phyloP scores from a whole-genome alignment of 176 grass and related monocot genomes.

The Aegilops tauschii region DNA sequence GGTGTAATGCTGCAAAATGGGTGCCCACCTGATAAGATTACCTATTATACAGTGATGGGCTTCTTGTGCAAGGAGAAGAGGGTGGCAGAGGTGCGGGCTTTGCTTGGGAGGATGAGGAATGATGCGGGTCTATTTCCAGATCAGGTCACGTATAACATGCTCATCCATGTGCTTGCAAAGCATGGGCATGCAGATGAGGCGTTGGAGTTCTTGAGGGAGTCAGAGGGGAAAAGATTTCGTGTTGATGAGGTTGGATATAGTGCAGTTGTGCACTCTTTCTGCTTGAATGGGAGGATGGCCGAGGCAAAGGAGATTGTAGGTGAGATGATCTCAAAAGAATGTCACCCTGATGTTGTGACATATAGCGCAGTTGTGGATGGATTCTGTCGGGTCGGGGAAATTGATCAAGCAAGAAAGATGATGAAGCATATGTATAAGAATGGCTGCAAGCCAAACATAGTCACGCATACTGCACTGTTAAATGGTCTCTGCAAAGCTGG shows the following conservation, averaged over 20 bases:
- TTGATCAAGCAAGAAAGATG: constrained; percentile 80
- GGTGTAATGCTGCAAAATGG: constrained; percentile 54
- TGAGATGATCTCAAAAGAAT: constrained; percentile 77
- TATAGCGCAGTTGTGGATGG: constrained; percentile 88
- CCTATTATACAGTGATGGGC: constrained; percentile 83
- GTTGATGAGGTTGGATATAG: constrained; percentile 66
- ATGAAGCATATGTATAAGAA: constrained; percentile 76
- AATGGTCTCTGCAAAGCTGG: constrained; percentile 84
- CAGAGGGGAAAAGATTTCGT: constrained; percentile 64
- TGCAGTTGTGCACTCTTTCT: constrained; percentile 75
- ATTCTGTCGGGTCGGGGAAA: constrained; percentile 70
- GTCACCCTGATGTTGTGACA: constrained; percentile 82
- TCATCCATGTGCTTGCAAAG: constrained; percentile 79
- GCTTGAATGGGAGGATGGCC: constrained; percentile 65
- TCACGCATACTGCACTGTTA: constrained; percentile 85
- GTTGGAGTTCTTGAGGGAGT: constrained; percentile 69
- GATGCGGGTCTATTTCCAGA: constrained; percentile 68
- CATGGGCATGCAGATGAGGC: constrained; percentile 87
- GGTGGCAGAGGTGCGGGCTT: constrained; percentile 51
- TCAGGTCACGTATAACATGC: constrained; percentile 82
- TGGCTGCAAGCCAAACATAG: constrained; percentile 81
- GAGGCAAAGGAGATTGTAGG: constrained; percentile 73
- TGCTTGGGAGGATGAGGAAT: constrained; percentile 60
- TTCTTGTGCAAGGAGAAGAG: constrained; percentile 86
- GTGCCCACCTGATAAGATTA: constrained; percentile 77